Evolutionary conservation across 2,329 filamentous ascomycete genomes (phyloP).

Genomic region (Paraphaeosphaeria minitans): DNA sequence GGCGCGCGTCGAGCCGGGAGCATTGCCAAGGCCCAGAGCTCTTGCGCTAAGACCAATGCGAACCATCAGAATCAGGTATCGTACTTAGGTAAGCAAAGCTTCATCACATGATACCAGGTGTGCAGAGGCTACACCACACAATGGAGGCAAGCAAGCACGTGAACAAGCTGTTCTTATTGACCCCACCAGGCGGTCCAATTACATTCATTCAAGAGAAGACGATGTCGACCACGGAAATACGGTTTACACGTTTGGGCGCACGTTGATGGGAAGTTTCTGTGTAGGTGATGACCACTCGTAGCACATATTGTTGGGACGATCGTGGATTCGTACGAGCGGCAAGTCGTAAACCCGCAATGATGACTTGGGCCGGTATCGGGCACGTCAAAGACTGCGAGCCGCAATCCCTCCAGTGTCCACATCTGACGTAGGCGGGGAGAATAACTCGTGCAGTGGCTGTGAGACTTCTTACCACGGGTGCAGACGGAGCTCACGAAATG

Average conservation of each 20-base stretch:
- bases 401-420: conserved; percentile 2
- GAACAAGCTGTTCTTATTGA: conserved; percentile 7
- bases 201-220: conserved; percentile 5
- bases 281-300: too few relatives aligned
- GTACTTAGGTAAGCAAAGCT: too few relatives aligned
- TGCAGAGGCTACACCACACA: too few relatives aligned
- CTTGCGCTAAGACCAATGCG: background rate
- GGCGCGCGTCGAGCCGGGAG: background rate
- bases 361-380: conserved; percentile 22
- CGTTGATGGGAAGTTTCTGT: background rate
- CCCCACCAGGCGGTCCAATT: conserved; percentile 16
- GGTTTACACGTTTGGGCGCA: background rate
- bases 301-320: background rate
- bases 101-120: too few relatives aligned
- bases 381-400: background rate
- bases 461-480: background rate
- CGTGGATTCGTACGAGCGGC: background rate
- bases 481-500: background rate
- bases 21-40: background rate
- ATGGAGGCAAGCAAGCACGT: conserved; percentile 5
- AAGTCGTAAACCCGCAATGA: conserved; percentile 16
- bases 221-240: conserved; percentile 17
- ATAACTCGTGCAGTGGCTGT: background rate
- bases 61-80: too few relatives aligned
- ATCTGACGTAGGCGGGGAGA: conserved; percentile 2